Evolutionary conservation across 1,139 yeast species (phyloP).

Genomic region (Protomyces arabidopsidicola): DNA sequence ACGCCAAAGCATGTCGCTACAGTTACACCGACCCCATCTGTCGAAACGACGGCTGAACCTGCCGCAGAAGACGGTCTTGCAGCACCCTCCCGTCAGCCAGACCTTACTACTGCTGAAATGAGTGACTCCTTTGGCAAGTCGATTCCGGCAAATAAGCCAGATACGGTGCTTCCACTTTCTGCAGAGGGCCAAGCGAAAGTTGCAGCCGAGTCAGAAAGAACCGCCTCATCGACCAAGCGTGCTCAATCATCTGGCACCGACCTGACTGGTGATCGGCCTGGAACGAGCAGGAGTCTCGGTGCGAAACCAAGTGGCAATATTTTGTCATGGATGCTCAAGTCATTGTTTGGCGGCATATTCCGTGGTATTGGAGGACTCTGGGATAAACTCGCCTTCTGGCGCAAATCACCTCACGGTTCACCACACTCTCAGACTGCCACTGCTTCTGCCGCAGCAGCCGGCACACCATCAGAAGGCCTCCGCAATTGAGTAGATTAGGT

Average conservation of each 20-base stretch:
- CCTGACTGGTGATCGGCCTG: not conserved
- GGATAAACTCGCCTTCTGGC: slow-evolving; percentile 24
- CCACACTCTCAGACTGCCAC: not conserved
- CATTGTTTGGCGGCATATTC: slow-evolving; percentile 23
- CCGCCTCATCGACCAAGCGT: not conserved
- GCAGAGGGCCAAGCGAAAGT: slow-evolving; percentile 7
- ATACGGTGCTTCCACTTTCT: slow-evolving; percentile 17
- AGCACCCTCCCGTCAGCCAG: not conserved
- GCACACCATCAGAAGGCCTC: too few species aligned
- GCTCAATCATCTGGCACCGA: not conserved
- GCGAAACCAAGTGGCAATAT: slow-evolving; percentile 13
- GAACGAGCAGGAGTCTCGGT: slow-evolving; percentile 12
- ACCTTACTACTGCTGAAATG: slow-evolving; percentile 3
- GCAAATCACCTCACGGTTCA: slow-evolving; percentile 5
- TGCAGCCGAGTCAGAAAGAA: not conserved
- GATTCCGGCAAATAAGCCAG: slow-evolving; percentile 1
- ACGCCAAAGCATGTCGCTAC: not conserved
- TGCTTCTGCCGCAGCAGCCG: not conserved
- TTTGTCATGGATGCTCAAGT: slow-evolving; percentile 15
- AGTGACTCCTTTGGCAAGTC: slow-evolving; percentile 3
- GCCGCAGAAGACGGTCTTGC: slow-evolving; percentile 20
- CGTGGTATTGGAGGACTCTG: slow-evolving; percentile 7
- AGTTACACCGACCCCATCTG: not conserved
- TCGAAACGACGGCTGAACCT: slow-evolving; percentile 7
- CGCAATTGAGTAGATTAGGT: too few species aligned